Evolutionary conservation across 345 rosid species (phyloP).

Genomic region (Zanthoxylum bungeanum): DNA sequence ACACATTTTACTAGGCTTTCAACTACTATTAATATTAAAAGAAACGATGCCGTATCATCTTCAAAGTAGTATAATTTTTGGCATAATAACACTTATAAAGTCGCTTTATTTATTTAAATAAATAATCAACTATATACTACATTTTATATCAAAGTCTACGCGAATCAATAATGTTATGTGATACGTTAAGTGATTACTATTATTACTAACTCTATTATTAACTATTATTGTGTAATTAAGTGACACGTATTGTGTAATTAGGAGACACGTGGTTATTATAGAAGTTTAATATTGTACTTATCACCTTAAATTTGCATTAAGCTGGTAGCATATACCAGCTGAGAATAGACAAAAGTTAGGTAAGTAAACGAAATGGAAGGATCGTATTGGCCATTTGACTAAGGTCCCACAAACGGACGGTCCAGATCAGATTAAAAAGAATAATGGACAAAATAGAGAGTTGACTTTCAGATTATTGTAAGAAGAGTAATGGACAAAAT

Average conservation of each 20-base stretch:
- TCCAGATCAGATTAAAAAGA: conserved; percentile 7
- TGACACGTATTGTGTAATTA: not conserved
- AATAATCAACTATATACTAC: not conserved
- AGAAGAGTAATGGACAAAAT: conserved; percentile 29
- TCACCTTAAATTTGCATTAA: not conserved
- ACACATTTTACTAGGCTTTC: conserved; percentile 14
- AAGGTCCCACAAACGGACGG: conserved; percentile 23
- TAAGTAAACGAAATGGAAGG: not conserved
- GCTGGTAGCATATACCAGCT: not conserved
- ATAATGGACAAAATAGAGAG: conserved; percentile 29
- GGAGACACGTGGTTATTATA: not conserved
- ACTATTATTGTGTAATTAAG: not conserved
- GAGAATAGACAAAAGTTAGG: not conserved
- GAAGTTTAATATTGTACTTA: not conserved
- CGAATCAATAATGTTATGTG: not conserved
- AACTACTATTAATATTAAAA: not conserved
- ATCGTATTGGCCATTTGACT: not conserved
- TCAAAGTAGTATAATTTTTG: not conserved
- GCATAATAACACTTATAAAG: not conserved
- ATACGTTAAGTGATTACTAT: not conserved
- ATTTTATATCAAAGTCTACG: not conserved
- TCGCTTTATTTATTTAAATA: not conserved
- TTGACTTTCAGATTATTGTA: conserved; percentile 43
- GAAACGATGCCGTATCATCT: not conserved
- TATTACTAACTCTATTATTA: no score